These are phyloP conservation scores for Vicia sativa DNA, from an alignment of 306 rosid species.

Conservation along the genomic window DNA sequence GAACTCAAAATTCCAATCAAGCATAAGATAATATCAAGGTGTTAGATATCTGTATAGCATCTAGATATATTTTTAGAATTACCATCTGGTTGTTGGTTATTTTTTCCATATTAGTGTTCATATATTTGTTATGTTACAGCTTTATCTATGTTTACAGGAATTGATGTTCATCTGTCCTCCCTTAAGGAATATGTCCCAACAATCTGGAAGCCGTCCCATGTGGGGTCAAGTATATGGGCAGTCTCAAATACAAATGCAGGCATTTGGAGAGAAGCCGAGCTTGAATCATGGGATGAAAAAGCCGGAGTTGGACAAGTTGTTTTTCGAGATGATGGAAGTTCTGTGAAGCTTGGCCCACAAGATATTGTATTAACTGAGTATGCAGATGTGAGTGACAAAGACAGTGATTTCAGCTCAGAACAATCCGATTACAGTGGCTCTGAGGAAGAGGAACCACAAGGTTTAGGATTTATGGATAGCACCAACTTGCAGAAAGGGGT, in stretches of 20 bases:
- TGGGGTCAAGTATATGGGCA: conserved; percentile 85
- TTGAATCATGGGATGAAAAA: conserved; percentile 80
- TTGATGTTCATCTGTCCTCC: conserved; percentile 71
- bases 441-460: conserved; percentile 65
- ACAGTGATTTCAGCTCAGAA: conserved; percentile 65
- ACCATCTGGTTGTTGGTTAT: conserved; percentile 7
- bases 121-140: conserved; percentile 19
- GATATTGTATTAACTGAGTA: conserved; percentile 67
- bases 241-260: conserved; percentile 59
- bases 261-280: conserved; percentile 91
- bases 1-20: background rate
- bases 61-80: background rate
- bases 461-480: conserved; percentile 82
- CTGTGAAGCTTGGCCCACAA: conserved; percentile 64
- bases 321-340: conserved; percentile 83
- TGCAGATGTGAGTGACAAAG: conserved; percentile 58
- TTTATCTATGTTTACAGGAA: conserved; percentile 54
- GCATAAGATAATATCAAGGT: background rate
- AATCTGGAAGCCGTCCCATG: conserved; percentile 70
- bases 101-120: background rate
- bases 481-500: conserved; percentile 69
- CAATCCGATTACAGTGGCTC: conserved; percentile 65
- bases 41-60: conserved; percentile 2
- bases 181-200: conserved; percentile 72
- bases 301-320: conserved; percentile 72